Conservation (phyloP, 1,139 yeast genomes). For the Kurtzmaniella quercitrusa region DNA sequence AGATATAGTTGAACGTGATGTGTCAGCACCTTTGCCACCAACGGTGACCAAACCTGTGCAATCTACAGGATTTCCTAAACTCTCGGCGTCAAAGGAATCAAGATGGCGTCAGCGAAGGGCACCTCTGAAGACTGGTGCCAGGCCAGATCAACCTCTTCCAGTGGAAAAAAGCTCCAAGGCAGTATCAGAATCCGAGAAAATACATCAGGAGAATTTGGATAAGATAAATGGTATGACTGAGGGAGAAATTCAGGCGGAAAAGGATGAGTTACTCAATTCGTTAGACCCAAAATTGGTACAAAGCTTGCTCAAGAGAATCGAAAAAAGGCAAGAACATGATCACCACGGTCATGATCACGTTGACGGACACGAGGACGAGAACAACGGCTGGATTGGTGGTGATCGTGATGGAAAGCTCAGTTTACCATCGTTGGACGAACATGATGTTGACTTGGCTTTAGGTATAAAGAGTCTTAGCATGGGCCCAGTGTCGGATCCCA, state of each 20-base stretch:
- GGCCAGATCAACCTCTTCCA: background rate
- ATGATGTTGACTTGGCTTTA: conserved; percentile 38
- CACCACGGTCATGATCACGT: conserved; percentile 42
- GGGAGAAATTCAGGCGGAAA: conserved; percentile 62
- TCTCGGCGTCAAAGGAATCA: conserved; percentile 21
- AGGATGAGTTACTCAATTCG: conserved; percentile 59
- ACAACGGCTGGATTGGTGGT: conserved; percentile 67
- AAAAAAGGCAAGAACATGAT: conserved; percentile 23
- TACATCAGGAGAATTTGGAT: conserved; percentile 72
- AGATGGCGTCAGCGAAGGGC: conserved; percentile 18
- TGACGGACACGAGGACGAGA: conserved; percentile 50
- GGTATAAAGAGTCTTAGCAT: conserved; percentile 19
- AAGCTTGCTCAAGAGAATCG: conserved; percentile 45
- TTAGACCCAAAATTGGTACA: conserved; percentile 70
- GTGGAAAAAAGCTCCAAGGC: conserved; percentile 1
- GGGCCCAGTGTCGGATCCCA: background rate
- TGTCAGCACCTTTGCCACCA: conserved; percentile 33
- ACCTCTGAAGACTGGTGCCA: background rate
- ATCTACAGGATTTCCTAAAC: conserved; percentile 43
- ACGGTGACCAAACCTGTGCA: conserved; percentile 14
- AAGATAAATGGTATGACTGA: conserved; percentile 59
- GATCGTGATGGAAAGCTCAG: conserved; percentile 27
- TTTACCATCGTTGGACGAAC: conserved; percentile 21
- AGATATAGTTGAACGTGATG: conserved; percentile 70
- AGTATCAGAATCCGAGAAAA: conserved; percentile 65